Evolutionary conservation across 129 eudicot species (phyloP), one percentile per base, ranked within the genome.

Genomic region (Cynara cardunculus): DNA sequence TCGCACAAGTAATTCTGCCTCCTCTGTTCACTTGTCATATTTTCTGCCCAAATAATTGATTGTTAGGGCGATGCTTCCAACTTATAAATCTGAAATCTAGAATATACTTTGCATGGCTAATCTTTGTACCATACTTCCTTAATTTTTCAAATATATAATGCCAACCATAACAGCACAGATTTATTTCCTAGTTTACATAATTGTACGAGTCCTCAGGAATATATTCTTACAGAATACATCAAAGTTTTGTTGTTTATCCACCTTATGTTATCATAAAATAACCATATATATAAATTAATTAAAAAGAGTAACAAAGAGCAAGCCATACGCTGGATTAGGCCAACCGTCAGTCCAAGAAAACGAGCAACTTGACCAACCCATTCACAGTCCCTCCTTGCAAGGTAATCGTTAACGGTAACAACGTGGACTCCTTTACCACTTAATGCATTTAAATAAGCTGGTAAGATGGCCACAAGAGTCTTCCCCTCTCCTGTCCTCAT

Each of bases 301-400:
- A 25, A 35, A 73, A 82, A 66, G 19, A 76, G 68, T 21, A 34
- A 75, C 22, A 66, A 35, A 71, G 62, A 69, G 84, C 26, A 82
- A 79, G 61, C 77, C 92, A 81, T 92, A 95, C 99, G 99, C 76
- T 95, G 99, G 73, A 95, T 90, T 76, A 95, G 93, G 87, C 99
- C 99, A 85, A 95, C 95, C 68, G 91, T 90, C 84, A 95, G 87
- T 86, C 99, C 99, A 69, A 95, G 97, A 87, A 95, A 95, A 26
- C 99, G 97, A 67, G 99, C 97, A 77, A 95, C 99, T 90, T 95
- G 99, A 78, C 99, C 99, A 85, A 95, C 99, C 99, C 99, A 95
- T 86, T 95, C 99, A 85, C 99, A 95, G 73, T 95, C 99, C 71
- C 97, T 85, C 80, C 99, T 90, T 46, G 99, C 99, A 84, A 95